Evolutionary conservation across 2,329 filamentous ascomycete species (phyloP), one percentile per base, ranked within the genome.

Genomic region (Cephalotrichum gorgonifer): DNA sequence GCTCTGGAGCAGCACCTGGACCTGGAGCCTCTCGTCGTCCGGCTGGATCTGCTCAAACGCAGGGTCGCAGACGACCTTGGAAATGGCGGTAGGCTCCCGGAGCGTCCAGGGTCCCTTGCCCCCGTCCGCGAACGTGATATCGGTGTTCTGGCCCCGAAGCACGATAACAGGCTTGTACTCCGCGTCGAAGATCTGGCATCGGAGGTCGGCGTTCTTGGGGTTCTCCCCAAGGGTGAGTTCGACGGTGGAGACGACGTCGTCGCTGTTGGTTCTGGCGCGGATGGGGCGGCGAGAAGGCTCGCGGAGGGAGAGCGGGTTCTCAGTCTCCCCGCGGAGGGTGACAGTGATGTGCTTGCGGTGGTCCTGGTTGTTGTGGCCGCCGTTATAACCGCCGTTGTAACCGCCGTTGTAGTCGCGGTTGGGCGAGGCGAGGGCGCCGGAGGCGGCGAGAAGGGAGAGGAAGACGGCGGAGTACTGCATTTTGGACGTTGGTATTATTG

Each of bases 141-240:
- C 70, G 12, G 75, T 68, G 31, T 62, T 60, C 9, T 52, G 42
- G 22, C 61, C 62, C 4, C 62, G 64, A 12, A 58, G 59, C 20
- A 49, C 49, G 12, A 50, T 49, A 31, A 55, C 54, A 31, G 47
- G 47, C 28, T 43, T 17, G 17, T n/a, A 9, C 6, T 23, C n/a
- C 12, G 26, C 2, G 17, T 49, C 39, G 25, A 23, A 28, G 47
- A 49, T 27, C 30, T 43, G 39, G 47, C 47, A 49, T 6, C 47
- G 47, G 47, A 49, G 38, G 14, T 43, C 47, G 15, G 43, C 14
- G 39, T 49, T 49, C 17, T 27, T 14, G 38, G 43, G 26, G 12
- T 49, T 17, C 11, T 49, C 47, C 4, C 47, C 47, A 39, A 49
- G 38, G 39, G 9, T 22, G 17, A 49, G 47, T 39, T 49, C 39